Percentiles rank a stretch among this genome's conserved stretches.
Conservation (phyloP, 495 filamentous ascomycete species). For the Aspergillus mulundensis region DNA sequence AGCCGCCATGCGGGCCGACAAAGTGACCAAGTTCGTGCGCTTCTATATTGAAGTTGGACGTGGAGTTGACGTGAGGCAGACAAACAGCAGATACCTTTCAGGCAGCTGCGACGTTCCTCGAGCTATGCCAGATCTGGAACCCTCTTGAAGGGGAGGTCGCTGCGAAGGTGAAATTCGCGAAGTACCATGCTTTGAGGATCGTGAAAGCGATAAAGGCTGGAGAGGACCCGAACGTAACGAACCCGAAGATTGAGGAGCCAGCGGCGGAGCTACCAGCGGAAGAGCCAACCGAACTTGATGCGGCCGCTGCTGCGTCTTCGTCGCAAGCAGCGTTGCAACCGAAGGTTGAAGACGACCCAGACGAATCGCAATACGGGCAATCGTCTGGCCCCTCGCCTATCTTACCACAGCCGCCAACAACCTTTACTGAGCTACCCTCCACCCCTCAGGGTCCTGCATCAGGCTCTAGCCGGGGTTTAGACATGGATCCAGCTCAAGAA, state of each 20-base stretch:
- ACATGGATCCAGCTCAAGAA: slow-evolving; percentile 16
- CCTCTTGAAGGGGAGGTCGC: slow-evolving; percentile 68
- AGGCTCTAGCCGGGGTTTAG: slow-evolving; percentile 14
- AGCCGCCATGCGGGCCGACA: slow-evolving; percentile 73
- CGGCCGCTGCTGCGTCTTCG: not conserved
- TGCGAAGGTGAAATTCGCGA: slow-evolving; percentile 90
- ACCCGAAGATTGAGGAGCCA: slow-evolving; percentile 57
- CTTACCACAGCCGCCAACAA: slow-evolving; percentile 30
- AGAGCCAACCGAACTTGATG: not conserved
- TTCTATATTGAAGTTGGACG: not conserved
- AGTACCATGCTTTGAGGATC: slow-evolving; percentile 92
- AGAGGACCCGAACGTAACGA: slow-evolving; percentile 87
- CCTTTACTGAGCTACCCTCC: slow-evolving; percentile 25
- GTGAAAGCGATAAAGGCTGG: slow-evolving; percentile 85
- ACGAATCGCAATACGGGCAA: slow-evolving; percentile 43
- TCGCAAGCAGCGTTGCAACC: slow-evolving; percentile 42
- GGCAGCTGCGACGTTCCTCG: slow-evolving; percentile 87
- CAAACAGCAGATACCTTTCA: slow-evolving; percentile 92
- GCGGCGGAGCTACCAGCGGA: slow-evolving; percentile 5
- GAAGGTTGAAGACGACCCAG: slow-evolving; percentile 52
- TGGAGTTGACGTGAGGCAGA: slow-evolving; percentile 38
- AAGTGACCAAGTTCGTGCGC: slow-evolving; percentile 67
- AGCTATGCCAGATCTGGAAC: slow-evolving; percentile 81
- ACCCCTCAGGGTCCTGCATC: slow-evolving; percentile 23
- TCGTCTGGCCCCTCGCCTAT: slow-evolving; percentile 46